Evolutionary conservation across 2,329 filamentous ascomycete genomes (phyloP).

Genomic region (Didymella keratinophila): DNA sequence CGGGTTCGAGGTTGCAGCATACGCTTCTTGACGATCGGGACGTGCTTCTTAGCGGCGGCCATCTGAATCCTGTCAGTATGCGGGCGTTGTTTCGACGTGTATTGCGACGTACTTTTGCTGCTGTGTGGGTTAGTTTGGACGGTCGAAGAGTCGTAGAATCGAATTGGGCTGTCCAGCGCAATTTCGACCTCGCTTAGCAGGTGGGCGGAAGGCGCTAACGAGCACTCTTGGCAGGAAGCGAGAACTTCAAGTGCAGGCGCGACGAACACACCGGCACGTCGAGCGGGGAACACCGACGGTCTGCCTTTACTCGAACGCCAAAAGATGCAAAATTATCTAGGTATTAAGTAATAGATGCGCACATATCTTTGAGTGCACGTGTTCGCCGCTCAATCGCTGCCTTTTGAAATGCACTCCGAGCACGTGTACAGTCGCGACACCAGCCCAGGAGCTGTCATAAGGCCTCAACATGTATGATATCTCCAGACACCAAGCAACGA

Average conservation of each 20-base stretch:
- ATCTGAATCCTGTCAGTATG: slow-evolving; percentile 66
- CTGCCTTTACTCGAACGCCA: neutral
- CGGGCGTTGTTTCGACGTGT: slow-evolving; percentile 11
- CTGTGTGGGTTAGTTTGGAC: slow-evolving; percentile 45
- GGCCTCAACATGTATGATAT: neutral
- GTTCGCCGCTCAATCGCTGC: neutral
- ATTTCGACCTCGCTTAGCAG: neutral
- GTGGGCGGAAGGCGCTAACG: slow-evolving; percentile 20
- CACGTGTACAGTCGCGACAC: neutral
- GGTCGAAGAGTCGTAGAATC: slow-evolving; percentile 25
- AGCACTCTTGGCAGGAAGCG: slow-evolving; percentile 24
- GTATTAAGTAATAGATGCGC: neutral
- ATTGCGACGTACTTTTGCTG: slow-evolving; percentile 49
- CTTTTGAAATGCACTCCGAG: too few relatives aligned
- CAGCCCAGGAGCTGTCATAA: neutral
- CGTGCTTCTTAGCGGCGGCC: slow-evolving; percentile 99
- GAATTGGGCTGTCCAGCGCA: slow-evolving; percentile 21
- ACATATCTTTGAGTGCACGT: neutral
- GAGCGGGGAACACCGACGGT: neutral
- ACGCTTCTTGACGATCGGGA: slow-evolving; percentile 99
- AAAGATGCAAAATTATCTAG: neutral
- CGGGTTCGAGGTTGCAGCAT: slow-evolving; percentile 60
- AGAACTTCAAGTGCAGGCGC: slow-evolving; percentile 18
- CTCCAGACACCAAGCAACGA: neutral
- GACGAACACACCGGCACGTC: neutral